These are phyloP conservation scores for Hura crepitans DNA, from an alignment of 441 rosid species.

Conservation along the genomic window DNA sequence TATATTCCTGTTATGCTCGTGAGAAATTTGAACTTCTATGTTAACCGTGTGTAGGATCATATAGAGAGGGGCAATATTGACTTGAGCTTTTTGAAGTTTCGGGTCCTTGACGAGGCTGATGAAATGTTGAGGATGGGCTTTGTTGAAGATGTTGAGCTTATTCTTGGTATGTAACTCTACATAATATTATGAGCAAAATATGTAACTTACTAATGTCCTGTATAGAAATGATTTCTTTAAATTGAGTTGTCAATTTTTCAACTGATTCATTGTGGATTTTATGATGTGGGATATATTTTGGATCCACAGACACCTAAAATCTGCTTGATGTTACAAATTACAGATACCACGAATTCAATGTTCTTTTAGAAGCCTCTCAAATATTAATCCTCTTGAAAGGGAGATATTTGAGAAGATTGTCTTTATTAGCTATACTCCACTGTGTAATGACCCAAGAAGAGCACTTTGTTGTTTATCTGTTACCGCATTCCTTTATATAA, in stretches of 20 bases:
- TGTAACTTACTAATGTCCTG: not conserved
- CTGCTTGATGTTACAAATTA: not conserved
- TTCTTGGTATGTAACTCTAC: conserved; percentile 49
- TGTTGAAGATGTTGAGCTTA: conserved; percentile 91
- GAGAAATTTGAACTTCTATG: not conserved
- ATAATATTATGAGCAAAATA: not conserved
- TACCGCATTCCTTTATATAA: not conserved
- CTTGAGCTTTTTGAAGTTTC: conserved; percentile 60
- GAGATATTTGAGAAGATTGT: not conserved
- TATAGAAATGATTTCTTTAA: not conserved
- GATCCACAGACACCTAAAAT: not conserved
- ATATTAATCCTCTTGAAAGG: not conserved
- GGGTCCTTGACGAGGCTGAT: conserved; percentile 97
- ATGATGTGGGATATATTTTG: not conserved
- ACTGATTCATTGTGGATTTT: not conserved
- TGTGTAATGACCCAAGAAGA: not conserved
- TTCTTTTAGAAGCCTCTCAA: not conserved
- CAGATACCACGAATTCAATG: not conserved
- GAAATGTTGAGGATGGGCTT: conserved; percentile 97
- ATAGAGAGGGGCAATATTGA: conserved; percentile 68
- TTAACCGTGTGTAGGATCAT: conserved; percentile 55
- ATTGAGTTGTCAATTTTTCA: not conserved
- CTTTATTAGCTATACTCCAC: not conserved
- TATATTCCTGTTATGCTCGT: not conserved
- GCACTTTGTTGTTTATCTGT: not conserved